Base-by-base conservation (phyloP, 2,329 filamentous ascomycete genomes). In the Diaporthe citriasiana region DNA sequence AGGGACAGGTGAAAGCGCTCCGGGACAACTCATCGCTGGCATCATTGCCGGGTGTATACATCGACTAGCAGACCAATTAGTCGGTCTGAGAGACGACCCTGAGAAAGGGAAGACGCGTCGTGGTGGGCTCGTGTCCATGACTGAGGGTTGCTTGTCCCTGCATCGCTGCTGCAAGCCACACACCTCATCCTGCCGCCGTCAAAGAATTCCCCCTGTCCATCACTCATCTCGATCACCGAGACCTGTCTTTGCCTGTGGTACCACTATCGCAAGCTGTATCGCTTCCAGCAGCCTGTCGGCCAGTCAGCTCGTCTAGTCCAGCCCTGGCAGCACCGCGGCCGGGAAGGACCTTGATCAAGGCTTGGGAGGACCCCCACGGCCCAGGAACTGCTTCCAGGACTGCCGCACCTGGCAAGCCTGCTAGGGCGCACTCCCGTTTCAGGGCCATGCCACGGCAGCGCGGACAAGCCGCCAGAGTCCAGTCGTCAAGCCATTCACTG, bases 141-240 rank as follows among this genome's bases (percentile, higher is more conserved):
- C 12, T 53, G 63, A 30, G 4, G 56, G n/a, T 35, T 51, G 70
- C 56, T 60, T 50, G 56, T 63, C 56, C 70, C 70, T 71, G 70
- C 70, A 60, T 71, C 35, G 38, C 12, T 45, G 15, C 35, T n/a
- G 55, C 70, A 71, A 63, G 70, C 70, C 70, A 63, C 70, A 33
- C 40, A 71, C 42, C 56, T 71, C 70, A 63, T 27, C n/a, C 45
- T 53, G 47, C 70, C 70, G 56, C 59, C 70, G 56, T 71, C 70
- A 71, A 50, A 55, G 27, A 30, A 38, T 30, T 50, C 38, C 69
- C 55, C 42, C 56, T 50, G 42, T 27, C 63, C 63, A 68, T 22
- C 33, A 51, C 6, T 68, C 33, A 68, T 68, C 63, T 53, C 63
- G 63, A 68, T 68, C 30, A 66, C 45, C 47, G 47, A 68, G 47